Evolutionary conservation across 495 filamentous ascomycete species (phyloP).

Genomic region (Neurospora sp.): DNA sequence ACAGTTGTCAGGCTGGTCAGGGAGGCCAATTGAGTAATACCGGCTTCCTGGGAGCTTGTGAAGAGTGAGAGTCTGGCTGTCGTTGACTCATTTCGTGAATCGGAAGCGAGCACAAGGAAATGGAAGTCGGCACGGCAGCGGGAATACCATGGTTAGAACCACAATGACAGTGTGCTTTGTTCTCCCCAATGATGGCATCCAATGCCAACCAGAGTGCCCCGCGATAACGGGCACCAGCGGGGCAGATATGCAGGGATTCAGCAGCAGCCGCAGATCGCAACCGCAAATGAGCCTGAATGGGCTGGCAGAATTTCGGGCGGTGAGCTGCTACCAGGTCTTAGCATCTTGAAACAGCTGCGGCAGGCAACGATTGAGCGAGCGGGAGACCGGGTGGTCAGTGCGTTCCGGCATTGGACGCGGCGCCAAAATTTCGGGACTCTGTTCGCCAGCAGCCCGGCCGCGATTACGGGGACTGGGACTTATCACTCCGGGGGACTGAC

Average conservation of each 20-base stretch:
- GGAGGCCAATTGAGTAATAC: not conserved
- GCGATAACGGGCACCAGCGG: constrained; percentile 12
- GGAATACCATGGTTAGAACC: not conserved
- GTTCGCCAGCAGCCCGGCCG: not conserved
- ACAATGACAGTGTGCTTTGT: not conserved
- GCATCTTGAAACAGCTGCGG: not conserved
- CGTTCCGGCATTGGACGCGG: not conserved
- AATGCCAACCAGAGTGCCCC: constrained; percentile 6
- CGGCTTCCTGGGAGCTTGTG: not conserved
- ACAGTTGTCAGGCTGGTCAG: not conserved
- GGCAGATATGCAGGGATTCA: constrained; percentile 14
- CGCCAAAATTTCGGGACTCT: constrained; percentile 21
- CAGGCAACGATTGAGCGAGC: not conserved
- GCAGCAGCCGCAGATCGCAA: not conserved
- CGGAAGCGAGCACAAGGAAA: not conserved
- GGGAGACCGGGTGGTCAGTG: not conserved
- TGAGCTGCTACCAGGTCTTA: not conserved
- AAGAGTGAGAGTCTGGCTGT: not conserved
- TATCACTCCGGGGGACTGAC: not conserved
- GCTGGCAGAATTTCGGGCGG: constrained; percentile 18
- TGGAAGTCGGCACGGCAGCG: not conserved
- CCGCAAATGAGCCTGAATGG: not conserved
- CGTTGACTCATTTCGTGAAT: constrained; percentile 18
- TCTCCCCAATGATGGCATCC: constrained; percentile 1
- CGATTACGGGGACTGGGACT: not conserved